Evolutionary conservation across 2,329 filamentous ascomycete species (phyloP).

Genomic region (Leptographium lundbergii): DNA sequence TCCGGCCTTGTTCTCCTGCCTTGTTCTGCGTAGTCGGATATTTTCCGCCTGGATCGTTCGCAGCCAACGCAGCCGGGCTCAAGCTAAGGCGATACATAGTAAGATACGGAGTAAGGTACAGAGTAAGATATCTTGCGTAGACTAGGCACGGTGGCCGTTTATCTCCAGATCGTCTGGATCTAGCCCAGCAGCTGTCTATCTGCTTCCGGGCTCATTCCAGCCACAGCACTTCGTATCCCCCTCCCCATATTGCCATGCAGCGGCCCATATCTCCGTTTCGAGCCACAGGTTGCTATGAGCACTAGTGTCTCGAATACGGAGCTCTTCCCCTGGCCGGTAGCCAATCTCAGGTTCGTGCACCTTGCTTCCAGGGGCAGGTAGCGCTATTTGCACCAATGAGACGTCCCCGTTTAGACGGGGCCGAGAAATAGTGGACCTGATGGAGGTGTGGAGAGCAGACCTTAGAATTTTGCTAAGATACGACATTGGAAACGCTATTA

Average conservation of each 20-base stretch:
- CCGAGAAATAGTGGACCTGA: background rate
- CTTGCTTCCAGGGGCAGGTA: constrained; percentile 1
- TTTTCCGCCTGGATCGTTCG: background rate
- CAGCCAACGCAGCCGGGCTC: background rate
- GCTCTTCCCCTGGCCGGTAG: background rate
- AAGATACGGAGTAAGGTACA: too few relatives aligned
- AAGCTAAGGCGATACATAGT: too few relatives aligned
- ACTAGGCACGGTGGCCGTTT: background rate
- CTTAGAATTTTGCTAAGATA: background rate
- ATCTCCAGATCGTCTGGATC: too few relatives aligned
- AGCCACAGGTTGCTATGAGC: background rate
- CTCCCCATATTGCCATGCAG: background rate
- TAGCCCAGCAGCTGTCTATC: background rate
- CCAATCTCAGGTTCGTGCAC: constrained; percentile 1
- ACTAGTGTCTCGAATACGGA: constrained; percentile 2
- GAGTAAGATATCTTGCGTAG: too few relatives aligned
- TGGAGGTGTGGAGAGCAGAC: background rate
- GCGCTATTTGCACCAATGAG: background rate
- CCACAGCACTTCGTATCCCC: background rate
- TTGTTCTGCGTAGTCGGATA: too few relatives aligned
- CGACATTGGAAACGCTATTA: background rate
- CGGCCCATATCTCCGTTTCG: background rate
- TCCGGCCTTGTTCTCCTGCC: background rate
- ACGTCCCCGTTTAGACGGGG: background rate
- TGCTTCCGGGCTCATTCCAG: background rate